Evolutionary conservation across 495 filamentous ascomycete genomes (phyloP).

Genomic region (Xylaria palmicola): DNA sequence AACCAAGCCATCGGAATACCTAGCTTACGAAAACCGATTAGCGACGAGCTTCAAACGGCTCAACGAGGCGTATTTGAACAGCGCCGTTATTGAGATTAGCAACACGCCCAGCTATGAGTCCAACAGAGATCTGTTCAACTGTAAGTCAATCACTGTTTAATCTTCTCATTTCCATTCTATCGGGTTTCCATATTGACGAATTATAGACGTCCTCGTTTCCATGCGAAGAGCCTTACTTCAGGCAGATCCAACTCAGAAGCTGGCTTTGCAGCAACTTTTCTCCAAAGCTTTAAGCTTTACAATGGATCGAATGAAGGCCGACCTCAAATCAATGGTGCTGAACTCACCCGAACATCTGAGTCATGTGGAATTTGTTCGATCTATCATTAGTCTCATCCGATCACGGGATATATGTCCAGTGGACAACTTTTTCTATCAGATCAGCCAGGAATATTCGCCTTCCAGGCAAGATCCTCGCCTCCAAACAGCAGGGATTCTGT

Average conservation of each 20-base stretch:
- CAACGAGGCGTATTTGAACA: slow-evolving; percentile 33
- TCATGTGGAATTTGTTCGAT: slow-evolving; percentile 47
- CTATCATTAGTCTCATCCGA: slow-evolving; percentile 44
- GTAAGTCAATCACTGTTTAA: slow-evolving; percentile 18
- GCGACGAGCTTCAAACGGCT: slow-evolving; percentile 36
- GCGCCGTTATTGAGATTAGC: slow-evolving; percentile 28
- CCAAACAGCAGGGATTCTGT: slow-evolving; percentile 47
- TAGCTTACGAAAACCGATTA: slow-evolving; percentile 44
- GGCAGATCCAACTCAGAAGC: slow-evolving; percentile 18
- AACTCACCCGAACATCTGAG: slow-evolving; percentile 32
- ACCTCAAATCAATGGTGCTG: slow-evolving; percentile 35
- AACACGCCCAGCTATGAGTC: slow-evolving; percentile 40
- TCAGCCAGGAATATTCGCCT: slow-evolving; percentile 48
- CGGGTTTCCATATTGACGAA: slow-evolving; percentile 15
- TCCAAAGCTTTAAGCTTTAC: slow-evolving; percentile 33
- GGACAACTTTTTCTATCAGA: slow-evolving; percentile 48
- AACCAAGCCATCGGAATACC: slow-evolving; percentile 34
- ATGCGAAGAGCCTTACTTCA: slow-evolving; percentile 44
- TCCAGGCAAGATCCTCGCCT: slow-evolving; percentile 48
- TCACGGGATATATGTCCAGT: slow-evolving; percentile 47
- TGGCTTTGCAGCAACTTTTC: slow-evolving; percentile 34
- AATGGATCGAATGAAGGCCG: slow-evolving; percentile 51
- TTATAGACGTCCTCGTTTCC: slow-evolving; percentile 31
- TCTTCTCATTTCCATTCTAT: too few relatives aligned
- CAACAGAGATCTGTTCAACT: slow-evolving; percentile 38